Base-by-base conservation (phyloP, 2,329 filamentous ascomycete genomes). In the Aureobasidium sp. region DNA sequence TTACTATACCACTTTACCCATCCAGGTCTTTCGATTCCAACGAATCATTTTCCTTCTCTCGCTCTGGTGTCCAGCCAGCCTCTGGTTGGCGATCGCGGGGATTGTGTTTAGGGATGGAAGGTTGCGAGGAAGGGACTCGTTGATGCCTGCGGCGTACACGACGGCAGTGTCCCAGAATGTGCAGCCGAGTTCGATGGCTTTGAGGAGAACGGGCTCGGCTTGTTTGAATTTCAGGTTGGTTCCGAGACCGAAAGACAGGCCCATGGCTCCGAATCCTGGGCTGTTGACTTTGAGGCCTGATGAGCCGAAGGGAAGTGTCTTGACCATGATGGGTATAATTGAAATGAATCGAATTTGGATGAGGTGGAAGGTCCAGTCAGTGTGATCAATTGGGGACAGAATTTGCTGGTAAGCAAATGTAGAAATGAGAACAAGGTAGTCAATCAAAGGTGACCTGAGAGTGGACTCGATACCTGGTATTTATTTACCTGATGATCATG, bases 211-310 rank as follows among this genome's bases (percentile, higher is more conserved):
- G 13, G 78, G 78, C 63, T 81, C 79, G 5, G 78, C 77, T 65
- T 81, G 65, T 59, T 80, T 77, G 1, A 73, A 66, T 34, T 64
- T 75, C 3, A 80, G 65, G 61, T 78, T 76, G 41, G 53, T 73
- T 5, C 79, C 78, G 25, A 80, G 49, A 3, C 73, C 76, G 61
- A 74, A 76, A 63, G 72, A 79, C 13, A 81, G 66, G 8, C 79
- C 79, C 78, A 81, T 81, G 11, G 78, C 77, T 25, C 79, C 79
- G 61, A 81, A 81, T 57, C 78, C 78, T 1, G 78, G 78, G 5
- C 66, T 64, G 3, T 75, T 72, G 16, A 79, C 75, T 41, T 76
- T 63, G 36, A 74, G 68, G 58, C 74, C 67, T 27, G 65, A 58
- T 11, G 51, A 55, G 39, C 51, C 68, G 54, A 79, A 79, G 2